These are phyloP conservation scores for Trichoderma arundinaceum DNA, from an alignment of 2,329 filamentous ascomycete species.

Conservation along the genomic window DNA sequence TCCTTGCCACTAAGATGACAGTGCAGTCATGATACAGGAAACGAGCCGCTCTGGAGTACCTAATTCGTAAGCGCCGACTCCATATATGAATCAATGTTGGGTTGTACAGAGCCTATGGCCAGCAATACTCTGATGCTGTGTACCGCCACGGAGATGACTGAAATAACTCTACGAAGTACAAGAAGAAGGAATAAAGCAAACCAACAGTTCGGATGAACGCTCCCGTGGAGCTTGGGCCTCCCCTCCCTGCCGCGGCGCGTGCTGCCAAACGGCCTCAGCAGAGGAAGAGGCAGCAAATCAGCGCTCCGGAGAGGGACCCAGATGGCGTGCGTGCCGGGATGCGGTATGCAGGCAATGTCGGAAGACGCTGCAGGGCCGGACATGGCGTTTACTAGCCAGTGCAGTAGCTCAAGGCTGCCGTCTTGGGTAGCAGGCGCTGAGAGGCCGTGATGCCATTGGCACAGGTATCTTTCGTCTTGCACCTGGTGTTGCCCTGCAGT, in stretches of 20 bases:
- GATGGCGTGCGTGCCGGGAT: conserved; percentile 24
- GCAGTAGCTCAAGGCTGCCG: conserved; percentile 9
- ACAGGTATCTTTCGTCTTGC: no score
- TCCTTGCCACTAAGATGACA: background rate
- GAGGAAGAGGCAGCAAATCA: conserved; percentile 11
- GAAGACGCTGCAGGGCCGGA: conserved; percentile 13
- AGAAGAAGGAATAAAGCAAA: background rate
- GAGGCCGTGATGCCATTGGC: background rate
- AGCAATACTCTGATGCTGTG: no score
- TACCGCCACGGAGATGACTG: no score
- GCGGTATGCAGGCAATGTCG: conserved; percentile 26
- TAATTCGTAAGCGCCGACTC: background rate
- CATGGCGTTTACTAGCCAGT: background rate
- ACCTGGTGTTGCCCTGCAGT: no score
- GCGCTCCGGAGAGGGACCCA: background rate
- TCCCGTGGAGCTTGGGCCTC: conserved; percentile 14
- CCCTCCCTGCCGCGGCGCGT: background rate
- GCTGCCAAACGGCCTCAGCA: background rate
- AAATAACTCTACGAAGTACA: no score
- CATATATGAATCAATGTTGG: background rate
- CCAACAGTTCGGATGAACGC: conserved; percentile 14
- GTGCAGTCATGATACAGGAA: background rate
- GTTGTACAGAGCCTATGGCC: no score
- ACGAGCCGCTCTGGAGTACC: background rate
- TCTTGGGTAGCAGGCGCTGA: background rate